phyloP scores from a whole-genome alignment of 495 filamentous ascomycete genomes.

The Neurospora intermedia region DNA sequence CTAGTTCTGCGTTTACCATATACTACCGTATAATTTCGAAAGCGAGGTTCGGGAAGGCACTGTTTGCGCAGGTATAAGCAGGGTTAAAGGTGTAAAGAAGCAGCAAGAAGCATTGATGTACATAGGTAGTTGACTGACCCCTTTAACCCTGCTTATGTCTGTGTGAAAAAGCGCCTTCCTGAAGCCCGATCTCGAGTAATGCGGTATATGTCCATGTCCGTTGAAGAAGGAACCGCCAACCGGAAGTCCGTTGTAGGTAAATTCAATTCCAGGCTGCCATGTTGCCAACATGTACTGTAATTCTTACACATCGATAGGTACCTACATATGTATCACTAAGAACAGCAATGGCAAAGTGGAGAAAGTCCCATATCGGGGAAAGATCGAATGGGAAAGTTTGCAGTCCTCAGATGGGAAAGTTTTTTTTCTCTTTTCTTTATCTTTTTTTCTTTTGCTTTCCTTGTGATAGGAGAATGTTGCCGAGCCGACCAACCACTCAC shows the following conservation, averaged over 20 bases:
- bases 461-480: neutral
- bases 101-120: too few species aligned
- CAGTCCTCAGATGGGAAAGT: neutral
- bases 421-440: neutral
- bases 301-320: too few species aligned
- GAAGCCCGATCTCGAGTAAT: too few species aligned
- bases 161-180: too few species aligned
- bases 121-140: too few species aligned
- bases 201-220: neutral
- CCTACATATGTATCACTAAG: neutral
- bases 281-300: too few species aligned
- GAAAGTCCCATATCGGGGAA: neutral
- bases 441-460: too few species aligned
- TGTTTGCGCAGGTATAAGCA: too few species aligned
- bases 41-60: too few species aligned
- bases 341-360: neutral
- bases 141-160: too few species aligned
- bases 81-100: too few species aligned
- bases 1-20: neutral
- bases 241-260: neutral
- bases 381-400: neutral
- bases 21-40: neutral
- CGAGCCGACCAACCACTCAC: neutral
- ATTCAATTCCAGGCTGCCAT: neutral
- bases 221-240: neutral